Conservation (phyloP, 1,284 basidiomycete genomes). For the Phlebopus sp. region DNA sequence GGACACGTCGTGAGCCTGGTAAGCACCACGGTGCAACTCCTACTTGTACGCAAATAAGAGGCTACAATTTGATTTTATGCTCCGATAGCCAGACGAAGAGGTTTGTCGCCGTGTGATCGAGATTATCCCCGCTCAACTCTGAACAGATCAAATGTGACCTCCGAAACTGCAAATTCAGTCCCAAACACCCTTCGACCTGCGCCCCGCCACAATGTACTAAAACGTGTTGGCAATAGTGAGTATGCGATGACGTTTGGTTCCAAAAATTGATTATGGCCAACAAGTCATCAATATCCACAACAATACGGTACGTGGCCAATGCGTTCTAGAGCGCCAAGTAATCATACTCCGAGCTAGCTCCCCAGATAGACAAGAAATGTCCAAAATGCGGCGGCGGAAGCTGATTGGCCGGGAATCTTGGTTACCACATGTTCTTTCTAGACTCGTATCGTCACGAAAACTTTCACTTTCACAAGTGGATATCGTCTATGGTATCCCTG, state of each 20-base stretch:
- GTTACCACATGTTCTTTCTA: conserved; percentile 6
- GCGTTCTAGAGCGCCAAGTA: conserved; percentile 47
- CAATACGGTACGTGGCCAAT: conserved; percentile 49
- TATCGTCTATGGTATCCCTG: conserved; percentile 12
- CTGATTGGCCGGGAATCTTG: conserved; percentile 10
- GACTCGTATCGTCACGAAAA: conserved; percentile 9
- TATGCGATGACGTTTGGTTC: conserved; percentile 7
- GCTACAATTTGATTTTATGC: conserved; percentile 10
- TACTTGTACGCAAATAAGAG: conserved; percentile 8
- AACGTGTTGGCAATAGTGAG: conserved; percentile 74
- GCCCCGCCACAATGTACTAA: conserved; percentile 48
- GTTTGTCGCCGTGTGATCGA: conserved; percentile 31
- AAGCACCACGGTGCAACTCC: conserved; percentile 16
- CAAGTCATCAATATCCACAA: conserved; percentile 64
- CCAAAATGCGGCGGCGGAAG: conserved; percentile 21
- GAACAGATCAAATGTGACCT: conserved; percentile 61
- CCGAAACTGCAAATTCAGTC: conserved; percentile 63
- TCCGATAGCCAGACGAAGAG: conserved; percentile 58
- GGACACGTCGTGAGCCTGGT: conserved; percentile 57
- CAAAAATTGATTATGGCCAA: conserved; percentile 13
- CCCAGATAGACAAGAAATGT: conserved; percentile 33
- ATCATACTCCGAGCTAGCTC: conserved; percentile 39
- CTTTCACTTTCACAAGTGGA: conserved; percentile 9
- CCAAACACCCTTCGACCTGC: conserved; percentile 52
- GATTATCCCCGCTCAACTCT: conserved; percentile 11